A percentile compares a stretch with the other conserved stretches of the same genome.
phyloP scores from a whole-genome alignment of 768 basidiomycete genomes.

The Mycena amicta region DNA sequence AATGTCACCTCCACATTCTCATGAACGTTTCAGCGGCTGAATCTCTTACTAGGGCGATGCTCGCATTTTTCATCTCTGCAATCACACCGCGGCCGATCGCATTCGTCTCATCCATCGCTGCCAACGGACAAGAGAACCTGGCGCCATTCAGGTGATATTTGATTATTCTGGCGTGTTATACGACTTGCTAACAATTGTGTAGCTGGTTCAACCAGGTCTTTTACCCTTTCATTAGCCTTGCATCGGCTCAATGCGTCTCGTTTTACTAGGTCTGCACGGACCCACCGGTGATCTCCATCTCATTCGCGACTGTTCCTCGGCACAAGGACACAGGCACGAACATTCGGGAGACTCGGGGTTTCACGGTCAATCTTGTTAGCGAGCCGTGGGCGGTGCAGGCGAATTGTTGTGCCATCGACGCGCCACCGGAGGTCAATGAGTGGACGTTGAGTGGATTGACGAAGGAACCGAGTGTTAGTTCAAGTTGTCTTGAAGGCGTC shows the following conservation, averaged over 20 bases:
- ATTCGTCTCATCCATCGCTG: slow-evolving; percentile 64
- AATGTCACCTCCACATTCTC: slow-evolving; percentile 29
- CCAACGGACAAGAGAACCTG: slow-evolving; percentile 56
- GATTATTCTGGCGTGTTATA: neutral
- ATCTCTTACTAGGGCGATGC: slow-evolving; percentile 33
- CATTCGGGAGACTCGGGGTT: slow-evolving; percentile 63
- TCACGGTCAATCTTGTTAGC: slow-evolving; percentile 76
- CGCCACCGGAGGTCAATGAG: slow-evolving; percentile 54
- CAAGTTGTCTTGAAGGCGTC: neutral
- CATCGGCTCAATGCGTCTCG: slow-evolving; percentile 6
- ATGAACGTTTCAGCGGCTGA: neutral
- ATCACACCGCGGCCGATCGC: slow-evolving; percentile 70
- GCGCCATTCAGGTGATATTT: slow-evolving; percentile 57
- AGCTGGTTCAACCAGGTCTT: slow-evolving; percentile 49
- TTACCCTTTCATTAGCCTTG: neutral
- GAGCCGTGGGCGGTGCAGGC: slow-evolving; percentile 66
- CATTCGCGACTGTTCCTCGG: slow-evolving; percentile 32
- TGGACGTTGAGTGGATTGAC: slow-evolving; percentile 67
- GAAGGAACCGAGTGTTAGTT: slow-evolving; percentile 54
- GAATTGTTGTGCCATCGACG: slow-evolving; percentile 53
- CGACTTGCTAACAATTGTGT: neutral
- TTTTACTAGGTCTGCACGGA: slow-evolving; percentile 52
- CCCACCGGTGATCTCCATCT: slow-evolving; percentile 67
- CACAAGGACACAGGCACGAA: slow-evolving; percentile 67
- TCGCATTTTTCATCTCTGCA: slow-evolving; percentile 53